Base-by-base conservation (phyloP, 495 filamentous ascomycete species). In the Pseudomonodictys pantanalensis region DNA sequence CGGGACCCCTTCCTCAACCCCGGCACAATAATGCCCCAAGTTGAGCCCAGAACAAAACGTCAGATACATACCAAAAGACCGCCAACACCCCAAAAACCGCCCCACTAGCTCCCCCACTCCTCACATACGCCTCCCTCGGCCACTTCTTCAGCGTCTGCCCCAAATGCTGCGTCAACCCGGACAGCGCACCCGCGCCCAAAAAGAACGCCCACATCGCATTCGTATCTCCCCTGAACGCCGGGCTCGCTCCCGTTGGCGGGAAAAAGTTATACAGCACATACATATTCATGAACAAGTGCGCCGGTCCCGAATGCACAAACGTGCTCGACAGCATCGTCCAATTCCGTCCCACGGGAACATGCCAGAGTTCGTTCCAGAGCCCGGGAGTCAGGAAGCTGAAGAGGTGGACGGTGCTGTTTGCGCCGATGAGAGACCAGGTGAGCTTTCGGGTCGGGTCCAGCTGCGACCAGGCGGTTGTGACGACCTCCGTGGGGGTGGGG, bases 91-190 rank as follows among this genome's bases (percentile, higher is more conserved):
- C 54, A 32, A 64, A 64, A 4, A 64, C 15, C 1, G 61, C 61
- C 1, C 61, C 61, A 47, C 61, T 64, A 0, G 61, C 61, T 15
- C 61, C 61, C 9, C 61, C 61, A n/a, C 39, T 28, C 10, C 20
- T 24, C 8, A 52, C 45, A 29, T 52, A 25, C 11, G n/a, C n/a
- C n/a, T n/a, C n/a, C n/a, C n/a, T n/a, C n/a, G n/a, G n/a, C n/a
- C n/a, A n/a, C n/a, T n/a, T n/a, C n/a, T n/a, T n/a, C n/a, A n/a
- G n/a, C n/a, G n/a, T n/a, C n/a, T n/a, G n/a, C n/a, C n/a, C 25
- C 18, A 53, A 25, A 43, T 64, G 54, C n/a, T 53, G 38, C 0
- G 48, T 55, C 15, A 42, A 59, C 5, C 39, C 61, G 15, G 41
- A 17, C 10, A 58, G 26, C 15, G 59, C 24, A 15, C 54, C 61